Base-by-base conservation (phyloP, 2,329 filamentous ascomycete genomes). In the Epichloe sp. region DNA sequence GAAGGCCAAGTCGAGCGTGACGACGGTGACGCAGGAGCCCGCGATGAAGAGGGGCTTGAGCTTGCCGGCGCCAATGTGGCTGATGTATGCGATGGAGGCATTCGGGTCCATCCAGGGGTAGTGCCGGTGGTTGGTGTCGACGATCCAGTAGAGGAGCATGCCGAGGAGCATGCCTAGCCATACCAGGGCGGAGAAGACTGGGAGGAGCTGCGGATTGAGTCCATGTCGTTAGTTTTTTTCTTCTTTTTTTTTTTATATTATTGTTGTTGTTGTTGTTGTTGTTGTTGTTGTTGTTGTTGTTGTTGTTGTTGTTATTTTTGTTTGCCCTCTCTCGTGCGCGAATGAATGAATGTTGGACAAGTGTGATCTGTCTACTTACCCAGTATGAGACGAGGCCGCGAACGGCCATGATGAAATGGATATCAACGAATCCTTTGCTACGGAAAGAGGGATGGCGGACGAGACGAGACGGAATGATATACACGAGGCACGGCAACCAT, bases 1-100 rank as follows among this genome's bases (percentile, higher is more conserved):
- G 63, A 98, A 93, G 26, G 85, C 80, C 8, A 88, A 68, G 68
- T 95, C 86, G 61, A 98, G 83, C 55, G 86, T 83, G 47, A 94
- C 72, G 21, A 88, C 85, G 5, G 86, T 89, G 37, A 88, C 69
- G 50, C 74, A 71, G 60, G 78, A 82, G 59, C 86, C 84, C 36
- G 82, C 73, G 60, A 93, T 83, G 72, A 93, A 93, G 55, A 91
- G 74, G 2, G 87, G 86, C 63, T 90, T 86, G 17, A 90, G 75
- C 31, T 72, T 66, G 38, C 64, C 63, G 21, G 78, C 79, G 55
- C 79, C 81, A 12, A 84, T 71, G 66, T 86, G 80, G 57, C 80
- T 85, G 61, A 87, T 88, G 70, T 83, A 89, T 55, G 86, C 80
- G 43, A 91, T 82, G 26, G 58, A 65, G 62, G 86, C 82, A 35